Percentiles rank a stretch among this genome's conserved stretches.
Evolutionary conservation across 2,329 filamentous ascomycete genomes (phyloP).

Genomic region (Ceratocystis cacaofunesta): DNA sequence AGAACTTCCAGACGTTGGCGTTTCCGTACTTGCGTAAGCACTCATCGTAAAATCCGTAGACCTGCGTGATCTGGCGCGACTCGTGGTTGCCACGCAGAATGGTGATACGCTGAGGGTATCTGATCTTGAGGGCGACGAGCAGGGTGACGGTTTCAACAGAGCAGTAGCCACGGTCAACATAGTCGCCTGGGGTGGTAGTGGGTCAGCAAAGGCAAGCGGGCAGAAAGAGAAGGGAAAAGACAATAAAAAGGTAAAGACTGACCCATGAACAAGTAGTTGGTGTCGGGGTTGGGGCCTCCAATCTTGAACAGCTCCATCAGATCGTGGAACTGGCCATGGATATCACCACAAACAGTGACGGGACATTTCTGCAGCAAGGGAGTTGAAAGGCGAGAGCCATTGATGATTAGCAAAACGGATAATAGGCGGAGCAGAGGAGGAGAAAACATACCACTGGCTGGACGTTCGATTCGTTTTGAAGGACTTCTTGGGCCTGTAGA

Average conservation of each 20-base stretch:
- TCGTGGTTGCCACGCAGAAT: conserved; percentile 98
- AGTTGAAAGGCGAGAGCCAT: not conserved
- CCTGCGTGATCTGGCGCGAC: conserved; percentile 95
- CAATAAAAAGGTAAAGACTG: conserved; percentile 23
- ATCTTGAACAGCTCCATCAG: conserved; percentile 99
- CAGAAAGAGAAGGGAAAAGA: not conserved
- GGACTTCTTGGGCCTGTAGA: conserved; percentile 76
- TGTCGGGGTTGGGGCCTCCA: conserved; percentile 92
- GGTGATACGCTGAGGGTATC: conserved; percentile 94
- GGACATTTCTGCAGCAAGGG: conserved; percentile 66
- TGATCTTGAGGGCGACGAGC: conserved; percentile 90
- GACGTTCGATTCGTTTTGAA: conserved; percentile 96
- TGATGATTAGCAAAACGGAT: not conserved
- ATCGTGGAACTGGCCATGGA: conserved; percentile 97
- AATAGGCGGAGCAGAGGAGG: not conserved
- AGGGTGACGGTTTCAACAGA: conserved; percentile 96
- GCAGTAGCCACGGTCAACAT: conserved; percentile 97
- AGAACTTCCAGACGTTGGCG: conserved; percentile 98
- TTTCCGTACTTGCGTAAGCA: conserved; percentile 98
- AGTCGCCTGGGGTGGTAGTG: conserved; percentile 52
- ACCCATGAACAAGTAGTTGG: conserved; percentile 99
- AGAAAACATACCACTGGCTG: conserved; percentile 72
- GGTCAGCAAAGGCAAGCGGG: not conserved
- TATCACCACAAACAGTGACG: conserved; percentile 96
- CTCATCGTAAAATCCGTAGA: conserved; percentile 99